These are phyloP conservation scores for Cystobasidium ongulense DNA, from an alignment of 768 basidiomycete species.

Conservation along the genomic window DNA sequence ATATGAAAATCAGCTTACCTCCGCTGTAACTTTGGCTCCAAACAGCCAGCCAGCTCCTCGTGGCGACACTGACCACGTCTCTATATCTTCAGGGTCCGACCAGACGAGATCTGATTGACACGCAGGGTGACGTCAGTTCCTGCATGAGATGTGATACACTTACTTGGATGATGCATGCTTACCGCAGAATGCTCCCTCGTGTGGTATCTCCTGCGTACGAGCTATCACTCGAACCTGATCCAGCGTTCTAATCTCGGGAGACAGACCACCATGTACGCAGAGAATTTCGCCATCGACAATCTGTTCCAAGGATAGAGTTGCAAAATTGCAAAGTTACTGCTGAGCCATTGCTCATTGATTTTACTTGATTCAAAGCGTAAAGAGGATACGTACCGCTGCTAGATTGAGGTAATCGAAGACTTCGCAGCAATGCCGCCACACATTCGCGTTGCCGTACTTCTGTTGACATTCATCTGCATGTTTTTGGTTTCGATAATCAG, in stretches of 20 bases:
- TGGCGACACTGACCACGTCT: constrained; percentile 93
- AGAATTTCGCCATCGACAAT: constrained; percentile 87
- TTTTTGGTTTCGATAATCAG: not conserved
- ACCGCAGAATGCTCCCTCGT: constrained; percentile 51
- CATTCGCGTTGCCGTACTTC: constrained; percentile 88
- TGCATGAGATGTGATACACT: not conserved
- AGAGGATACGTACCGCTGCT: constrained; percentile 61
- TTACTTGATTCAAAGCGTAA: not conserved
- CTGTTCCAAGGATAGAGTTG: constrained; percentile 48
- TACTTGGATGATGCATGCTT: constrained; percentile 30
- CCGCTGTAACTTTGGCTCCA: constrained; percentile 71
- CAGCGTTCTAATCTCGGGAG: constrained; percentile 86
- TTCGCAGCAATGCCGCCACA: constrained; percentile 95
- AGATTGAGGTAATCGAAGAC: constrained; percentile 94
- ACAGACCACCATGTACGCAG: constrained; percentile 92
- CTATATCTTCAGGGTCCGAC: constrained; percentile 83
- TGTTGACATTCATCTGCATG: constrained; percentile 81
- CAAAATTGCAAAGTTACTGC: not conserved
- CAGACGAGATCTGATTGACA: constrained; percentile 79
- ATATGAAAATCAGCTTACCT: constrained; percentile 50
- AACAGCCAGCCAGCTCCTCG: constrained; percentile 95
- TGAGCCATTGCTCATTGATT: no score
- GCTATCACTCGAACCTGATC: constrained; percentile 90
- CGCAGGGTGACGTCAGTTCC: no score
- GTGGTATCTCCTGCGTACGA: constrained; percentile 50